Evolutionary conservation across 345 rosid genomes (phyloP), one percentile per base, ranked within the genome.

Genomic region (Melaleuca alternifolia): DNA sequence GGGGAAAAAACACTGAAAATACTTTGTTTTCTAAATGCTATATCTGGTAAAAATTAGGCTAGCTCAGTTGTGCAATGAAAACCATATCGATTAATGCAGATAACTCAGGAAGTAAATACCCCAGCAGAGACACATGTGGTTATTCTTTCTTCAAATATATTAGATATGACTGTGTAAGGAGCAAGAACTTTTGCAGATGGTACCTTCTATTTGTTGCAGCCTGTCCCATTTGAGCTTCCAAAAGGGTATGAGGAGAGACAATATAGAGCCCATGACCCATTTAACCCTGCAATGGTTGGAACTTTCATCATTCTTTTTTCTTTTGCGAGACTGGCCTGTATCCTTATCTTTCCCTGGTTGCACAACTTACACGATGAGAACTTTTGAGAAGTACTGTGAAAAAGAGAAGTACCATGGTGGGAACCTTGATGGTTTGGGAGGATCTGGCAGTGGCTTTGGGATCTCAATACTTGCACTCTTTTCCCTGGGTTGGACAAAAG

Each of bases 191-290:
- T 41, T 5, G 44, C 24, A 71, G 81, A 18, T 10, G 48, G 6
- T 87, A 94, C 98, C 96, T 93, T 93, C 92, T 37, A 96, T 90
- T 76, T 23, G 89, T 83, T 89, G 87, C 41, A 95, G 83, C 52
- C 89, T 85, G 51, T 88, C 87, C 87, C 92, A 88, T 86, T 92
- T 87, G 84, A 82, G 87, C 89, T 92, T 93, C 96, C 92, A 94
- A 28, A 92, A 91, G 2, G 96, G 93, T 37, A 94, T 75, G 6
- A 91, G 46, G 37, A 96, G 23, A 33, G 95, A 76, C 11, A 95
- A 77, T 46, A 91, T 54, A 62, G 94, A 89, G 56, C 95, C 99
- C 87, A 94, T 10, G 50, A 92, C 5, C 95, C 94, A 94, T 85
- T 86, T 93, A 86, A 86, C 95, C 97, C 99, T 96, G 93, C 92